A percentile compares a stretch with the other conserved stretches of the same genome.
These are phyloP conservation scores for Tylopilus balloui DNA, from an alignment of 768 basidiomycete genomes.

Conservation along the genomic window DNA sequence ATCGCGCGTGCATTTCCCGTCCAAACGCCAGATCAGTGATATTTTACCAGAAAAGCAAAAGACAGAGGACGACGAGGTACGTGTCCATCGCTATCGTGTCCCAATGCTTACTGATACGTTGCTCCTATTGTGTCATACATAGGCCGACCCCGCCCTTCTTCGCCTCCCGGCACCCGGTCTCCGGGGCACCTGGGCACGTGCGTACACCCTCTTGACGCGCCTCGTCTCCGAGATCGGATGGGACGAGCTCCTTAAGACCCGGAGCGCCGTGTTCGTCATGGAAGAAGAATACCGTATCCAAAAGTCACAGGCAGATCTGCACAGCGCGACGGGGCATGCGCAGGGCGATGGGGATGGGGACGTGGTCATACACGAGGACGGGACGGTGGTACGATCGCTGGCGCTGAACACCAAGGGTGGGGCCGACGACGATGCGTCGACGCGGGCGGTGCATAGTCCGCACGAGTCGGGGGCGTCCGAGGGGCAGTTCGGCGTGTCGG, in stretches of 20 bases:
- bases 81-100: background rate
- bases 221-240: conserved; percentile 95
- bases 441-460: conserved; percentile 47
- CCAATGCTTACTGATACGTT: background rate
- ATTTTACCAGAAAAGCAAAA: conserved; percentile 82
- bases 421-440: conserved; percentile 69
- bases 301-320: conserved; percentile 76
- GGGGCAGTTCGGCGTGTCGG: conserved; percentile 15
- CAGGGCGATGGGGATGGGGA: conserved; percentile 14
- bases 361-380: conserved; percentile 60
- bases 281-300: conserved; percentile 99
- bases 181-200: conserved; percentile 93
- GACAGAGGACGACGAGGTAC: conserved; percentile 81
- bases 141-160: conserved; percentile 90
- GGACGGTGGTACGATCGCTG: conserved; percentile 36
- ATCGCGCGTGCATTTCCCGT: conserved; percentile 78
- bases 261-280: conserved; percentile 97
- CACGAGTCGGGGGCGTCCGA: conserved; percentile 25
- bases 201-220: conserved; percentile 84
- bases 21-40: conserved; percentile 80
- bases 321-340: conserved; percentile 28
- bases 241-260: conserved; percentile 95
- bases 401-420: conserved; percentile 1
- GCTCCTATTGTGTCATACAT: background rate
- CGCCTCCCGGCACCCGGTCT: conserved; percentile 94